Percentiles rank a stretch among this genome's conserved stretches.
These are phyloP conservation scores for Platanus orientalis DNA, from an alignment of 164 flowering plant species.

Conservation along the genomic window DNA sequence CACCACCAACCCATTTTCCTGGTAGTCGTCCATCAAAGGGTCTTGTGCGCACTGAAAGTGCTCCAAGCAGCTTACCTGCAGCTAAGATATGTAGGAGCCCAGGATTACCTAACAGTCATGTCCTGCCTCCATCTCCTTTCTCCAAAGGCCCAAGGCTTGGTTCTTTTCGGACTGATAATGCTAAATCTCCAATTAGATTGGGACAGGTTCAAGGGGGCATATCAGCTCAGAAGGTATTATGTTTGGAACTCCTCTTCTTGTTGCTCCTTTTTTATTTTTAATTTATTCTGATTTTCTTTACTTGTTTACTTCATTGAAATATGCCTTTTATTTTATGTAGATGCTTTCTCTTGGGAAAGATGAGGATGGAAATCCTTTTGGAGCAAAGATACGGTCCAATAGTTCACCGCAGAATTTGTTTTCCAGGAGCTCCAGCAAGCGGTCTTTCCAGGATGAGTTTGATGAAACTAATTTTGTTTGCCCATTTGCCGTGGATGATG, in stretches of 20 bases:
- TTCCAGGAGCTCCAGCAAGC: slow-evolving; percentile 73
- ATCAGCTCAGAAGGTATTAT: slow-evolving; percentile 58
- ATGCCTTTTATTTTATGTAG: slow-evolving; percentile 29
- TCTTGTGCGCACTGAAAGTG: slow-evolving; percentile 71
- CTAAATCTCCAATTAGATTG: slow-evolving; percentile 10
- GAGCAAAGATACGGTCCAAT: slow-evolving; percentile 41
- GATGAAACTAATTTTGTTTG: slow-evolving; percentile 73
- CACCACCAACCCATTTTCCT: slow-evolving; percentile 54
- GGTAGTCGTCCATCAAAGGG: slow-evolving; percentile 35
- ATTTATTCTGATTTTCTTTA: not conserved
- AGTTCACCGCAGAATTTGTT: slow-evolving; percentile 48
- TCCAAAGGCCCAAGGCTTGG: slow-evolving; percentile 27
- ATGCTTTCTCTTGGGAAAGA: slow-evolving; percentile 43
- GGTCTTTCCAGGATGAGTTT: slow-evolving; percentile 62
- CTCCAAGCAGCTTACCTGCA: slow-evolving; percentile 60
- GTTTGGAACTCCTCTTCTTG: not conserved
- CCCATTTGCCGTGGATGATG: slow-evolving; percentile 70
- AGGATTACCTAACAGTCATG: slow-evolving; percentile 27
- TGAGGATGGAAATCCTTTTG: slow-evolving; percentile 42
- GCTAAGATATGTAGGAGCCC: slow-evolving; percentile 31
- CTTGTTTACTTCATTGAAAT: not conserved
- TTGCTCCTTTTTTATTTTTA: too few species aligned
- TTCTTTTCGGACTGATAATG: slow-evolving; percentile 35
- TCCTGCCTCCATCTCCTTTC: slow-evolving; percentile 58
- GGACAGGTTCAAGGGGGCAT: slow-evolving; percentile 26